A percentile compares a stretch with the other conserved stretches of the same genome.
Evolutionary conservation across 805 yeast species (phyloP).

Genomic region (Candida arabinofermentans): DNA sequence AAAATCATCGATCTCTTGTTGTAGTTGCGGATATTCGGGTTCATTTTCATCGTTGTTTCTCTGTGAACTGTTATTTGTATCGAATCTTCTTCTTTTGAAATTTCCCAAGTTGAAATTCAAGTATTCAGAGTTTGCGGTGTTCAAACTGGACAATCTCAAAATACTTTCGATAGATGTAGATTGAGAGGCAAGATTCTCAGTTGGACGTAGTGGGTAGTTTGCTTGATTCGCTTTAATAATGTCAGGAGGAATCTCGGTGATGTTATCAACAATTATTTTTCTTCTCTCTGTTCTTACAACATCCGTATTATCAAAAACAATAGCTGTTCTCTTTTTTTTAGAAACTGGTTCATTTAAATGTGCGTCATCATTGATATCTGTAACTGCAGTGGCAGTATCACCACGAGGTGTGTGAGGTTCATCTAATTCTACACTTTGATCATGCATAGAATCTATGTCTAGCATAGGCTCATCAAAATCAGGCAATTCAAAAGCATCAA

Average conservation of each 20-base stretch:
- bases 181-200: slow-evolving; percentile 1
- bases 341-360: slow-evolving; percentile 1
- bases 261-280: slow-evolving; percentile 42
- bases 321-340: slow-evolving; percentile 24
- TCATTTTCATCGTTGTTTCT: background rate
- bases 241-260: slow-evolving; percentile 41
- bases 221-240: slow-evolving; percentile 29
- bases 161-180: slow-evolving; percentile 4
- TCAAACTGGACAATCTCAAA: slow-evolving; percentile 8
- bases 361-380: slow-evolving; percentile 4
- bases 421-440: slow-evolving; percentile 7
- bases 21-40: background rate
- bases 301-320: slow-evolving; percentile 29
- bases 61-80: background rate
- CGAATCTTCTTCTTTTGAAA: slow-evolving; percentile 15
- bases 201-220: slow-evolving; percentile 21
- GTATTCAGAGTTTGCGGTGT: slow-evolving; percentile 8
- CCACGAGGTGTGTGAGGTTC: slow-evolving; percentile 16
- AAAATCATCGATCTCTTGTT: slow-evolving; percentile 16
- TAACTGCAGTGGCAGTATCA: too few relatives aligned
- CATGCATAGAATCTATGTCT: slow-evolving; percentile 12
- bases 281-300: slow-evolving; percentile 49
- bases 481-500: slow-evolving; percentile 44
- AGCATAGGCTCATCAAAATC: slow-evolving; percentile 26
- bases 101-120: slow-evolving; percentile 7